These are phyloP conservation scores for Juncus inflexus DNA, from an alignment of 176 grass and related monocot genomes.

Conservation along the genomic window DNA sequence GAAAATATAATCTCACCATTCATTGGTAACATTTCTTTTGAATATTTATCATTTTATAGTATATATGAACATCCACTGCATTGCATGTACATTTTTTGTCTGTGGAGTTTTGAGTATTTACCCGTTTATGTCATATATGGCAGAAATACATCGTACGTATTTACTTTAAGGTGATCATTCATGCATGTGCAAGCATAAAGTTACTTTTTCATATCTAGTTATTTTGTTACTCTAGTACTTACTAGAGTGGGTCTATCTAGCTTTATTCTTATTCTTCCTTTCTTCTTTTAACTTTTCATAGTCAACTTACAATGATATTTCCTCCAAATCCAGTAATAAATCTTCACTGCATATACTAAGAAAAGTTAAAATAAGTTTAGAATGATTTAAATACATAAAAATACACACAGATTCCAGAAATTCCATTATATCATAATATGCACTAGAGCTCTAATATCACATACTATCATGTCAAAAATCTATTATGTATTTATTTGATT, in stretches of 20 bases:
- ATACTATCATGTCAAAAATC: too few relatives aligned
- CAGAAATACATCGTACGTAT: too few relatives aligned
- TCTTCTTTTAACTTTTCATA: background rate
- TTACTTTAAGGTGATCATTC: too few relatives aligned
- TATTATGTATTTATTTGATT: too few relatives aligned
- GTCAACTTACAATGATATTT: background rate
- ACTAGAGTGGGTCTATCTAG: background rate
- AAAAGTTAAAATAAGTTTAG: too few relatives aligned
- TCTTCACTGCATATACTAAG: too few relatives aligned
- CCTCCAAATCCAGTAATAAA: too few relatives aligned
- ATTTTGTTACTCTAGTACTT: background rate
- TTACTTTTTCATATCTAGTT: background rate
- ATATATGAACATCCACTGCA: background rate
- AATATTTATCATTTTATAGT: background rate
- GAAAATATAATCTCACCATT: constrained; percentile 56
- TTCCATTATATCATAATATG: background rate
- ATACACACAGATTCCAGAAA: constrained; percentile 5
- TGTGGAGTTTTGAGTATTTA: too few relatives aligned
- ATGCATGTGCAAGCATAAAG: background rate
- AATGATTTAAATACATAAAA: too few relatives aligned
- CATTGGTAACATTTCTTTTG: constrained; percentile 44
- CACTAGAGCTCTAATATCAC: too few relatives aligned
- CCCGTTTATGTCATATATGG: too few relatives aligned
- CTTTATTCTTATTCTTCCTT: background rate
- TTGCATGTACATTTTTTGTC: background rate